Base-by-base conservation (phyloP, 352 stramenopile species). In the Aphanomyces euteiches region DNA sequence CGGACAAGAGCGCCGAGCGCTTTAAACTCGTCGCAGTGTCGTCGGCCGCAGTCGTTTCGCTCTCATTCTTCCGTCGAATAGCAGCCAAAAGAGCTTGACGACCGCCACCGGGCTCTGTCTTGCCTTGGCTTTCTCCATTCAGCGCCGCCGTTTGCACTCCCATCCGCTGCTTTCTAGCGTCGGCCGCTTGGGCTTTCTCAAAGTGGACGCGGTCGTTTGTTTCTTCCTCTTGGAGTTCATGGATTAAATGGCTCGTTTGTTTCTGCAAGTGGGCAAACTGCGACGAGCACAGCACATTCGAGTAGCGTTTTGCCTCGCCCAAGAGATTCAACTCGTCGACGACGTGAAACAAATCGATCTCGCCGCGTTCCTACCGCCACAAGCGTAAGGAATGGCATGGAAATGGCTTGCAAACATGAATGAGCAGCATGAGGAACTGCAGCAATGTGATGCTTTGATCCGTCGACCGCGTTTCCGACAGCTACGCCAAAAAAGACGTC, bases 381-480 rank as follows among this genome's bases (percentile, higher is more conserved):
- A 45, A 17, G 39, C 65, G n/a, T 67, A 8, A n/a, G n/a, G 41
- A 41, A 36, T 15, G 4, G 0, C 37, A 36, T 41, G 59, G 8
- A 12, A 34, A 2, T 4, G 15, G 34, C 34, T 5, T 8, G 7
- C 7, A 45, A 57, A 90, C 85, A 21, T 93, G 81, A 57, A 93
- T 89, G 28, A 93, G 77, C 56, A 86, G 83, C 64, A 90, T 78
- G 64, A 90, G 89, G 54, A 91, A 93, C 50, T 92, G 83, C 43
- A 92, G 73, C 2, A 93, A 68, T 5, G 84, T 92, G 58, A 84
- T 84, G 34, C 72, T 89, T 69, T 83, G 79, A 67, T 92, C 84
- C 12, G 91, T 78, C 4, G 86, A 85, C 67, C 92, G 90, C n/a
- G 86, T 93, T 58, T 93, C 86, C 0, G 86, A 92, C 4, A 93